phyloP scores from a whole-genome alignment of 257 asterid genomes.

The Solanum pinnatisectum region DNA sequence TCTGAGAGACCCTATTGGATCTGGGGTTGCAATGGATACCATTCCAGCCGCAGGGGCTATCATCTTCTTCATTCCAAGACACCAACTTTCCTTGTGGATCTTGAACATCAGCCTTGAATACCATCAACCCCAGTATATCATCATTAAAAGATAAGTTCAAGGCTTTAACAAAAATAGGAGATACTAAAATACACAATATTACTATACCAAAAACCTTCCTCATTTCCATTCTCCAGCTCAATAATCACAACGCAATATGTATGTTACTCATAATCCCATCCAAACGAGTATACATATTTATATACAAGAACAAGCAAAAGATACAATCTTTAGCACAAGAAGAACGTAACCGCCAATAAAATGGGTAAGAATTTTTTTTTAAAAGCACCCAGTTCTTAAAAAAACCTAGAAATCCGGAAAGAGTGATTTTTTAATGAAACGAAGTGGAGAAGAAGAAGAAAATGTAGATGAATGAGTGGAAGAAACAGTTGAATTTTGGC shows the following conservation, averaged over 20 bases:
- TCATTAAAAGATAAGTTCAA: constrained; percentile 69
- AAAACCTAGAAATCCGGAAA: background rate
- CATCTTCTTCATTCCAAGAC: constrained; percentile 92
- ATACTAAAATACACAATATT: constrained; percentile 9
- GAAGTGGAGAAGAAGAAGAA: background rate
- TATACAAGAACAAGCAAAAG: background rate
- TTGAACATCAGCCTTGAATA: constrained; percentile 73
- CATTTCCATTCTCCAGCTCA: constrained; percentile 31
- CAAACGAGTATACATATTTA: background rate
- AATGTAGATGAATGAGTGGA: background rate
- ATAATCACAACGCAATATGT: background rate
- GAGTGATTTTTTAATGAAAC: background rate
- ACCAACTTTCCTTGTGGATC: constrained; percentile 68
- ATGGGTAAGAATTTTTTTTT: background rate
- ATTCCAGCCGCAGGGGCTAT: constrained; percentile 76
- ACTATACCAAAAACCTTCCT: constrained; percentile 21
- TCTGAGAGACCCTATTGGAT: constrained; percentile 87
- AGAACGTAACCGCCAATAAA: background rate
- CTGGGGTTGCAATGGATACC: constrained; percentile 80
- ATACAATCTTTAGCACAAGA: background rate
- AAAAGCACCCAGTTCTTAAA: background rate
- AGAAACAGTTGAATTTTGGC: background rate
- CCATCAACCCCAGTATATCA: constrained; percentile 88
- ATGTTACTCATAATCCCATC: background rate
- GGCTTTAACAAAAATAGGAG: constrained; percentile 27